Conservation (phyloP, 768 basidiomycete genomes). For the Russula lepida region DNA sequence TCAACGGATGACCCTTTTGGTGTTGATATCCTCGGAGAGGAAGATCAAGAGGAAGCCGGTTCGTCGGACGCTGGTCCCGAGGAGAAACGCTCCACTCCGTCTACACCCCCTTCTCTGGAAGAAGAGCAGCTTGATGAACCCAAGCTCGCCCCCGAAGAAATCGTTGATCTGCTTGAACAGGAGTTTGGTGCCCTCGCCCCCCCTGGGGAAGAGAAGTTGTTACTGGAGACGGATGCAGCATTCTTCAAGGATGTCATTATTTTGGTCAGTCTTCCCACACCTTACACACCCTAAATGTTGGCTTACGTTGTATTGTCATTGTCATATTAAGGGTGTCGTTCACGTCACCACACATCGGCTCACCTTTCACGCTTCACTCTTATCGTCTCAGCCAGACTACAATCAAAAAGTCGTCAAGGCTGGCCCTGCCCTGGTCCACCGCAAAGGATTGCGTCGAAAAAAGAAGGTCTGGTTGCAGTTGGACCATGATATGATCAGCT, state of each 20-base stretch:
- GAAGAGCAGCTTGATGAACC: conserved; percentile 26
- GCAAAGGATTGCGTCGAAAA: conserved; percentile 38
- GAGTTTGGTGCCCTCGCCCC: conserved; percentile 49
- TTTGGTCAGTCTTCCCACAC: conserved; percentile 31
- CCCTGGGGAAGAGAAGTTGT: conserved; percentile 39
- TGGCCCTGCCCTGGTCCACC: conserved; percentile 42
- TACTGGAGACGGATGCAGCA: conserved; percentile 46
- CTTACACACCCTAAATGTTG: conserved; percentile 1
- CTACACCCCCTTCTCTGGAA: not conserved
- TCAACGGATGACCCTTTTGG: conserved; percentile 14
- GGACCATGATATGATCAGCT: conserved; percentile 50
- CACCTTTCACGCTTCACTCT: conserved; percentile 55
- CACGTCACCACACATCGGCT: conserved; percentile 60
- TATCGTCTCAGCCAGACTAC: conserved; percentile 35
- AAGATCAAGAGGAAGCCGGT: not conserved
- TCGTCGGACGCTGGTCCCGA: conserved; percentile 24
- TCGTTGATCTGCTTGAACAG: conserved; percentile 42
- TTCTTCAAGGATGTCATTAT: conserved; percentile 42
- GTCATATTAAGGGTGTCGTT: conserved; percentile 39
- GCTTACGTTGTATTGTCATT: conserved; percentile 1
- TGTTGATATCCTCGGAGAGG: not conserved
- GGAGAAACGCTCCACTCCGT: not conserved
- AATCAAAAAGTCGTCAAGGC: conserved; percentile 36
- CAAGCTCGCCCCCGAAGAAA: conserved; percentile 38
- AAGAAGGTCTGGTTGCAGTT: conserved; percentile 55